Evolutionary conservation across 1,284 basidiomycete species (phyloP).

Genomic region (Ustilago xerochloae): DNA sequence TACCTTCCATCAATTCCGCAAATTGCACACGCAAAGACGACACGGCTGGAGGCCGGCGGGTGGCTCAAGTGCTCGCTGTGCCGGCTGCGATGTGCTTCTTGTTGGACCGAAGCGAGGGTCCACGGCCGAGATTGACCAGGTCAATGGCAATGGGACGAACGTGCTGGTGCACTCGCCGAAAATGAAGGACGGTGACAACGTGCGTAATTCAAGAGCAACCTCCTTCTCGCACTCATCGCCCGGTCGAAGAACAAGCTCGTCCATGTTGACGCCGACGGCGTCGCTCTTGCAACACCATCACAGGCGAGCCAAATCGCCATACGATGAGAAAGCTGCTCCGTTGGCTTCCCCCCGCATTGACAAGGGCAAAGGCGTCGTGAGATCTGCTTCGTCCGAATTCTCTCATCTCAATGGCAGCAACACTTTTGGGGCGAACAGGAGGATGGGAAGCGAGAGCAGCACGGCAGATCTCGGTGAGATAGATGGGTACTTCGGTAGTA

Average conservation of each 20-base stretch:
- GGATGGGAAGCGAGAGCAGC: conserved; percentile 10
- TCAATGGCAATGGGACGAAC: neutral
- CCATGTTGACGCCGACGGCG: conserved; percentile 26
- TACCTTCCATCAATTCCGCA: conserved; percentile 78
- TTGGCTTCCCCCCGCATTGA: conserved; percentile 43
- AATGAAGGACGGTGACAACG: conserved; percentile 8
- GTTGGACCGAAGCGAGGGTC: conserved; percentile 25
- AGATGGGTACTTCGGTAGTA: conserved; percentile 33
- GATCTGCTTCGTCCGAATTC: conserved; percentile 27
- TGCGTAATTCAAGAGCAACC: conserved; percentile 11
- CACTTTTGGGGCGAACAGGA: neutral
- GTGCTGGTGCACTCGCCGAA: neutral
- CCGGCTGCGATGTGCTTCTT: conserved; percentile 22
- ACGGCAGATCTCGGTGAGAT: conserved; percentile 9
- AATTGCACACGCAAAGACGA: conserved; percentile 64
- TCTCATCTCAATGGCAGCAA: neutral
- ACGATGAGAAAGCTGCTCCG: conserved; percentile 49
- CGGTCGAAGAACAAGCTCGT: conserved; percentile 5
- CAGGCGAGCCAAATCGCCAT: conserved; percentile 38
- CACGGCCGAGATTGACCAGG: neutral
- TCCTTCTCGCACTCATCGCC: conserved; percentile 6
- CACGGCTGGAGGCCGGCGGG: conserved; percentile 67
- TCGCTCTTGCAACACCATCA: conserved; percentile 22
- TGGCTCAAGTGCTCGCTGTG: conserved; percentile 17
- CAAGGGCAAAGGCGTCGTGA: conserved; percentile 48